Base-by-base conservation (phyloP, 2,329 filamentous ascomycete species). In the Talaromyces sp. region DNA sequence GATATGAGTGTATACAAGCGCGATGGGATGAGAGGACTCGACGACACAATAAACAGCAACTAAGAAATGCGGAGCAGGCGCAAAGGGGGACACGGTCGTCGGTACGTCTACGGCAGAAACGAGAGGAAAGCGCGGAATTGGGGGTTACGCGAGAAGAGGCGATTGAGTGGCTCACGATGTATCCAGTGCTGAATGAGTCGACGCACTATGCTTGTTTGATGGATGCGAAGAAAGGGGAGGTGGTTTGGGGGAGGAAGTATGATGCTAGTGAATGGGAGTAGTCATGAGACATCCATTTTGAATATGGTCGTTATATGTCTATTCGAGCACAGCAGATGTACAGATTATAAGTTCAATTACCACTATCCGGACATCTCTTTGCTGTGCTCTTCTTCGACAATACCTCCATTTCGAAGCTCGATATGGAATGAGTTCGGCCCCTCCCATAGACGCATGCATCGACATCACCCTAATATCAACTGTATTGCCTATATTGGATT, bases 181-280 rank as follows among this genome's bases (percentile, higher is more conserved):
- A 81, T 66, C 86, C 86, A 0, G 83, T 84, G 3, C 81, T 81
- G 16, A 88, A 87, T 69, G 82, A 86, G 63, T 78, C 77, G 41
- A 87, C 85, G 2, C 85, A 89, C 73, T 88, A 84, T 73, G 81
- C 82, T 3, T 80, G 81, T 22, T 74, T 88, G 33, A 82, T 89
- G 81, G 85, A 88, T 52, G 5, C 48, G 7, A 52, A 16, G n/a
- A 33, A 3, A 7, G 48, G 48, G 6, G 50, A 22, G 11, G 27
- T 43, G 13, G 11, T 37, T n/a, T 39, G 31, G 31, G 45, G 22
- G 10, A 48, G 45, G 22, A 48, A 8, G 22, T 48, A 48, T 27
- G 45, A 48, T 48, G 45, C 22, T 2, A 8, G 6, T 27, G 45
- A 48, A 27, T 48, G 45, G 45, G 22, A 48, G 45, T 48, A 27